Conservation (phyloP, 805 yeast species). For the Ogataea siamensis region DNA sequence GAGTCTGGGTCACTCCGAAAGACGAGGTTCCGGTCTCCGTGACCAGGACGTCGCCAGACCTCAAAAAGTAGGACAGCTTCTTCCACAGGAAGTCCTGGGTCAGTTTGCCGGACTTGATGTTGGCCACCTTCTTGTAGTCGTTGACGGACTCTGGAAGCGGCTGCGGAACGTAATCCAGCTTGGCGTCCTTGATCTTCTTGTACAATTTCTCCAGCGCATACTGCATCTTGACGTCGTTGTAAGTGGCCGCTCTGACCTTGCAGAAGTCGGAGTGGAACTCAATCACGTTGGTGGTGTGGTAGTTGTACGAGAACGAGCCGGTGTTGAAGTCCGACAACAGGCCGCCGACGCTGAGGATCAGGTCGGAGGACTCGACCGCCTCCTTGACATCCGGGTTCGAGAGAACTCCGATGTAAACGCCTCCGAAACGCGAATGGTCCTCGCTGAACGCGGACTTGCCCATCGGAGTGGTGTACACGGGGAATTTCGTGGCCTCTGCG, state of each 20-base stretch:
- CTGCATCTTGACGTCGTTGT: slow-evolving; percentile 73
- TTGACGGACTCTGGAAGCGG: slow-evolving; percentile 49
- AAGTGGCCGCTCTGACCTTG: slow-evolving; percentile 66
- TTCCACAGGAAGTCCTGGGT: slow-evolving; percentile 72
- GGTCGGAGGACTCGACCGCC: slow-evolving; percentile 71
- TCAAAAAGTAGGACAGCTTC: slow-evolving; percentile 57
- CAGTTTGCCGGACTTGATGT: slow-evolving; percentile 44
- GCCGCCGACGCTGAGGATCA: slow-evolving; percentile 78
- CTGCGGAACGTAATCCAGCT: slow-evolving; percentile 45
- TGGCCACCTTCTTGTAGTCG: slow-evolving; percentile 41
- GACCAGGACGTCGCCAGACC: slow-evolving; percentile 63
- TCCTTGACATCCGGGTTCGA: slow-evolving; percentile 70
- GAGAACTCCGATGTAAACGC: slow-evolving; percentile 82
- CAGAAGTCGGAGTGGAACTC: slow-evolving; percentile 79
- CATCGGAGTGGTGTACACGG: slow-evolving; percentile 86
- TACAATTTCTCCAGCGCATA: slow-evolving; percentile 46
- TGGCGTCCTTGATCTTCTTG: slow-evolving; percentile 32
- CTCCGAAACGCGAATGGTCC: slow-evolving; percentile 69
- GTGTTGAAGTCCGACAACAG: slow-evolving; percentile 86
- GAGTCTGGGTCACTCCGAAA: slow-evolving; percentile 65
- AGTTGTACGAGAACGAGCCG: slow-evolving; percentile 78
- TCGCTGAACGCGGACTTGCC: slow-evolving; percentile 82
- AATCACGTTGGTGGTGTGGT: slow-evolving; percentile 69
- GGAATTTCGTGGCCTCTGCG: slow-evolving; percentile 69
- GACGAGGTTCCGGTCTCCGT: slow-evolving; percentile 78